These are phyloP conservation scores for Cytospora paraplurivora DNA, from an alignment of 2,329 filamentous ascomycete genomes.

Conservation along the genomic window DNA sequence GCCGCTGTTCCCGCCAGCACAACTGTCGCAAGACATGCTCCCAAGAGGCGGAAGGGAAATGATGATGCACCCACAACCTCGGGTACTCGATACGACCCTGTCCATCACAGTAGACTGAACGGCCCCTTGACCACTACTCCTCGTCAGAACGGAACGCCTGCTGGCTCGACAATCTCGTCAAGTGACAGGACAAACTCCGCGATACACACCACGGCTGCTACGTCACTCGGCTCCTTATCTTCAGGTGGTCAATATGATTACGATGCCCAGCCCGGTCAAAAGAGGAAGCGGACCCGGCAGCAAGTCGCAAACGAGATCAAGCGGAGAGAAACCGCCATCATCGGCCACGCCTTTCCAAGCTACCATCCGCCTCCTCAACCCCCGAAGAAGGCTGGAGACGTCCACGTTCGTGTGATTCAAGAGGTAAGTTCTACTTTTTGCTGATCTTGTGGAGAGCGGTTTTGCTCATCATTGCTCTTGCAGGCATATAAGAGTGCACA, in stretches of 20 bases:
- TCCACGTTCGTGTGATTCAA: slow-evolving; percentile 62
- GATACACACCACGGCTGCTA: slow-evolving; percentile 84
- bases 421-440: slow-evolving; percentile 56
- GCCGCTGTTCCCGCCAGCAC: slow-evolving; percentile 32
- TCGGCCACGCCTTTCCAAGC: slow-evolving; percentile 70
- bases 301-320: slow-evolving; percentile 82
- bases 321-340: slow-evolving; percentile 70
- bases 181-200: slow-evolving; percentile 82
- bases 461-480: slow-evolving; percentile 8
- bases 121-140: slow-evolving; percentile 65
- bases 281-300: slow-evolving; percentile 82
- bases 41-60: slow-evolving; percentile 75
- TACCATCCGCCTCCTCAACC: slow-evolving; percentile 89
- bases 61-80: slow-evolving; percentile 47
- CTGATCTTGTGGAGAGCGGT: slow-evolving; percentile 1
- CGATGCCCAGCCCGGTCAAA: slow-evolving; percentile 73
- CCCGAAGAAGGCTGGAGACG: slow-evolving; percentile 85
- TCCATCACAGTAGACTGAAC: slow-evolving; percentile 71
- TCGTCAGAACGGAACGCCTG: slow-evolving; percentile 65
- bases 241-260: slow-evolving; percentile 66
- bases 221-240: slow-evolving; percentile 74
- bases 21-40: slow-evolving; percentile 49
- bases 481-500: slow-evolving; percentile 60
- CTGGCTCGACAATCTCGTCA: slow-evolving; percentile 69
- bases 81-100: slow-evolving; percentile 60